Conservation (phyloP, 1,139 yeast genomes). For the Scheffersomyces cryptocercus region DNA sequence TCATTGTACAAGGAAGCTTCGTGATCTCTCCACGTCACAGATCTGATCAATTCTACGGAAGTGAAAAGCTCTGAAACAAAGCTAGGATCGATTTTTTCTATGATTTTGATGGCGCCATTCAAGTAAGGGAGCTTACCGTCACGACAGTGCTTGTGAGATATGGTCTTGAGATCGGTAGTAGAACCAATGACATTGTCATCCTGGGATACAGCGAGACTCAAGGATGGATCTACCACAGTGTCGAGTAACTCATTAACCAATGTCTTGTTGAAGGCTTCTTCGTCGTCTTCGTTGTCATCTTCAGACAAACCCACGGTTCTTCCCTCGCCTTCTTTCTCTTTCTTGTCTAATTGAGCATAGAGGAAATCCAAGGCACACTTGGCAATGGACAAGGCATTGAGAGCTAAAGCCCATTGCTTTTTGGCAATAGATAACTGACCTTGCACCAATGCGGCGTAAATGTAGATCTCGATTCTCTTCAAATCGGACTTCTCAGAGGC, state of each 20-base stretch:
- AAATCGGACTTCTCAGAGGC: conserved; percentile 33
- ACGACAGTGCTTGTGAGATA: conserved; percentile 46
- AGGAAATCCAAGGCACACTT: conserved; percentile 61
- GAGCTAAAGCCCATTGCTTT: conserved; percentile 58
- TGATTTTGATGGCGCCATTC: conserved; percentile 34
- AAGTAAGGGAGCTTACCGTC: conserved; percentile 38
- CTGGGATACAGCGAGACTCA: conserved; percentile 59
- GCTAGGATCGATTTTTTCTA: conserved; percentile 40
- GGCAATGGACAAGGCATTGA: conserved; percentile 57
- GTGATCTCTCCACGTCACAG: conserved; percentile 72
- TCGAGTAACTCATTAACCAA: conserved; percentile 59
- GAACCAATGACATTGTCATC: conserved; percentile 14
- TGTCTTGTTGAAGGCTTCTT: conserved; percentile 36
- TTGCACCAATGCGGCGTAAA: conserved; percentile 58
- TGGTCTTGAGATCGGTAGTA: conserved; percentile 45
- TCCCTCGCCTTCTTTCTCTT: conserved; percentile 1
- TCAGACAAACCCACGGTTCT: not conserved
- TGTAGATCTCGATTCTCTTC: conserved; percentile 55
- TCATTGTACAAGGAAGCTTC: conserved; percentile 69
- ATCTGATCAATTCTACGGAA: conserved; percentile 27
- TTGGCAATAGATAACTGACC: conserved; percentile 62
- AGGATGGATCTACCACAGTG: conserved; percentile 66
- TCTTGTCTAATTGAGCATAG: conserved; percentile 16
- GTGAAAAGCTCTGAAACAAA: conserved; percentile 40
- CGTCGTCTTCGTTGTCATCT: conserved; percentile 12